Percentiles rank a stretch among this genome's conserved stretches.
Evolutionary conservation across 2,329 filamentous ascomycete genomes (phyloP).

Genomic region (Diplodia corticola): DNA sequence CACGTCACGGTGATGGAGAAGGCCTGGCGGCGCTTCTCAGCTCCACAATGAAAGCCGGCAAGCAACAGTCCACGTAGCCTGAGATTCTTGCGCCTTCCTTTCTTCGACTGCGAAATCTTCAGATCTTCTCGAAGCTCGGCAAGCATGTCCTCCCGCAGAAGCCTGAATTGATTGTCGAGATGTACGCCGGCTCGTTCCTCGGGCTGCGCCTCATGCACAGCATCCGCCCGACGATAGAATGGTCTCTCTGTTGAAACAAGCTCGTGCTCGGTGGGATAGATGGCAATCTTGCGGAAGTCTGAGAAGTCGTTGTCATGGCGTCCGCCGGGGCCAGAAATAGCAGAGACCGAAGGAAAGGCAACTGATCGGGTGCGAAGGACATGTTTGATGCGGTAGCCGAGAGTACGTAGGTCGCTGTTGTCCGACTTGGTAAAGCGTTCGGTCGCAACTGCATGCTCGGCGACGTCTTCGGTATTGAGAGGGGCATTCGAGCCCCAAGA

Average conservation of each 20-base stretch:
- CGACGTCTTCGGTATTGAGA: background rate
- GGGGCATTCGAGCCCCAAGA: constrained; percentile 27
- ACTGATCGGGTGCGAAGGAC: constrained; percentile 41
- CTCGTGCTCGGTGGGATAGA: constrained; percentile 68
- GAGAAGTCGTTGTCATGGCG: constrained; percentile 72
- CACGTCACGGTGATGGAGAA: constrained; percentile 45
- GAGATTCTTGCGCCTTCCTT: constrained; percentile 40
- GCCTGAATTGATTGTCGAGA: constrained; percentile 70
- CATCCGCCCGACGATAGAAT: constrained; percentile 57
- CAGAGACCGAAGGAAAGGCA: background rate
- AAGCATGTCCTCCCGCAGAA: constrained; percentile 71
- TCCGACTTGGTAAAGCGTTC: constrained; percentile 29
- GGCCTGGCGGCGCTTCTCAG: constrained; percentile 24
- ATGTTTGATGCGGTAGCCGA: constrained; percentile 54
- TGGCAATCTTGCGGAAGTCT: constrained; percentile 61
- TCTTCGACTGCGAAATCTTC: constrained; percentile 50
- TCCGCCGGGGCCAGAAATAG: constrained; percentile 54
- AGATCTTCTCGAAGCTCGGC: constrained; percentile 65
- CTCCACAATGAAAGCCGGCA: constrained; percentile 40
- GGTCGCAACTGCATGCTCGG: background rate
- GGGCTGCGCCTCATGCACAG: constrained; percentile 47
- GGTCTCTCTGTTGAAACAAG: constrained; percentile 54
- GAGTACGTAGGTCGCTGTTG: constrained; percentile 57
- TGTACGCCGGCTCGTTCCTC: constrained; percentile 51
- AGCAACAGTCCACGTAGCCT: constrained; percentile 46